Evolutionary conservation across 768 basidiomycete genomes (phyloP).

Genomic region (Leccinum imitatum): DNA sequence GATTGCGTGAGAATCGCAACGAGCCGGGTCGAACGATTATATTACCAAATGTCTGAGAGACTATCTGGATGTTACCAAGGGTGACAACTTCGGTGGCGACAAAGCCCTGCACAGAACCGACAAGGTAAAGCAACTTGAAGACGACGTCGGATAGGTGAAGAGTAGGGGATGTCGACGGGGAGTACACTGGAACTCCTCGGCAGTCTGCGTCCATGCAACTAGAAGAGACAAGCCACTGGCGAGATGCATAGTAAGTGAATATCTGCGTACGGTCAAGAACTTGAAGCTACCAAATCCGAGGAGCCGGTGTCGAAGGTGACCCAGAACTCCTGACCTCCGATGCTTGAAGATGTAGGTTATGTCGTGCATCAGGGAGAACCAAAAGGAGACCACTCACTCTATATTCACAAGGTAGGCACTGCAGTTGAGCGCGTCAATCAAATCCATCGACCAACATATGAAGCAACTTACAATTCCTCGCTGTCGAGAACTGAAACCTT

Average conservation of each 20-base stretch:
- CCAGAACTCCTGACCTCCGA: conserved; percentile 44
- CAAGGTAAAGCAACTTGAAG: conserved; percentile 52
- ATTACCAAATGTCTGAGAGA: conserved; percentile 49
- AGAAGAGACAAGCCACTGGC: conserved; percentile 52
- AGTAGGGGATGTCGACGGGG: conserved; percentile 30
- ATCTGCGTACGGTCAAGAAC: neutral
- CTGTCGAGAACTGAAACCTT: conserved; percentile 28
- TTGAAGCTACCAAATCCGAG: conserved; percentile 46
- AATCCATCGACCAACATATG: neutral
- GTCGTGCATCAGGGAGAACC: neutral
- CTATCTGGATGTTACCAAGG: conserved; percentile 45
- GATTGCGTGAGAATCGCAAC: neutral
- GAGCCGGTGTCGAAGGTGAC: conserved; percentile 58
- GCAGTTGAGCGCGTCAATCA: neutral
- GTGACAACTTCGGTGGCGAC: conserved; percentile 49
- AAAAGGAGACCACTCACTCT: conserved; percentile 23
- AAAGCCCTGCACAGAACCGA: conserved; percentile 51
- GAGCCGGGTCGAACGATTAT: neutral
- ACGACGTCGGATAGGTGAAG: conserved; percentile 31
- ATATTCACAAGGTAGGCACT: conserved; percentile 44
- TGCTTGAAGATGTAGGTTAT: conserved; percentile 26
- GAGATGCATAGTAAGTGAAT: conserved; percentile 3
- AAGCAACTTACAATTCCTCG: conserved; percentile 34
- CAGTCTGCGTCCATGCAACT: conserved; percentile 48
- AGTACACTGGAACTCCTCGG: conserved; percentile 42